phyloP scores from a whole-genome alignment of 1,284 basidiomycete genomes.

The Takashimella tepidaria region DNA sequence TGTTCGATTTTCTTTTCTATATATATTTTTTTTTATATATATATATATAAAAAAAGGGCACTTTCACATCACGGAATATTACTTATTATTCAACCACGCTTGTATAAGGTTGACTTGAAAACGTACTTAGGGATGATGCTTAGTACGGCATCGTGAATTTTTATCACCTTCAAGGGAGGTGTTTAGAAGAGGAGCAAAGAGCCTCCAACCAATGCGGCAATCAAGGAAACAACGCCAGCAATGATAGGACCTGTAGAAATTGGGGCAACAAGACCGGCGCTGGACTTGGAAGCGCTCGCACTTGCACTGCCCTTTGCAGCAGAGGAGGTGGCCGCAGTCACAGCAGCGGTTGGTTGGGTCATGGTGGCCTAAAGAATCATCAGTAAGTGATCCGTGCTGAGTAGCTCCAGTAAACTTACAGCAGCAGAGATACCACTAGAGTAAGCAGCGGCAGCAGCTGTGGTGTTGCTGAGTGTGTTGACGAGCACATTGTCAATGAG shows the following conservation, averaged over 20 bases:
- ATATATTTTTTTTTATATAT: no score
- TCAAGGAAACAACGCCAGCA: neutral
- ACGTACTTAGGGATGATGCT: no score
- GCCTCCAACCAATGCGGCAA: neutral
- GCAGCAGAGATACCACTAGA: constrained; percentile 27
- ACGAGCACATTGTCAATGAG: constrained; percentile 61
- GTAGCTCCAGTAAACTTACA: constrained; percentile 6
- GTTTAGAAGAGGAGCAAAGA: neutral
- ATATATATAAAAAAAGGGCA: no score
- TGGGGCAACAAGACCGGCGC: neutral
- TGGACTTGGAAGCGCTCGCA: neutral
- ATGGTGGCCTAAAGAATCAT: neutral
- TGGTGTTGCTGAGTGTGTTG: constrained; percentile 53
- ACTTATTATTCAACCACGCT: no score
- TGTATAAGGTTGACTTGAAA: no score
- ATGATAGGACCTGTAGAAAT: neutral
- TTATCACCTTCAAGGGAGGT: neutral
- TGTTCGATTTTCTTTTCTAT: no score
- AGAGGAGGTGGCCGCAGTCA: neutral
- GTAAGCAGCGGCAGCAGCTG: constrained; percentile 59
- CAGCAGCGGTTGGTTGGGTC: neutral
- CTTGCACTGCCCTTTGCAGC: neutral
- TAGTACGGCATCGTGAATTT: no score
- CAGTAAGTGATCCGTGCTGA: neutral
- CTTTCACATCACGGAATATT: no score